Conservation (phyloP, 495 filamentous ascomycete species). For the Tuber microsphaerosporum region DNA sequence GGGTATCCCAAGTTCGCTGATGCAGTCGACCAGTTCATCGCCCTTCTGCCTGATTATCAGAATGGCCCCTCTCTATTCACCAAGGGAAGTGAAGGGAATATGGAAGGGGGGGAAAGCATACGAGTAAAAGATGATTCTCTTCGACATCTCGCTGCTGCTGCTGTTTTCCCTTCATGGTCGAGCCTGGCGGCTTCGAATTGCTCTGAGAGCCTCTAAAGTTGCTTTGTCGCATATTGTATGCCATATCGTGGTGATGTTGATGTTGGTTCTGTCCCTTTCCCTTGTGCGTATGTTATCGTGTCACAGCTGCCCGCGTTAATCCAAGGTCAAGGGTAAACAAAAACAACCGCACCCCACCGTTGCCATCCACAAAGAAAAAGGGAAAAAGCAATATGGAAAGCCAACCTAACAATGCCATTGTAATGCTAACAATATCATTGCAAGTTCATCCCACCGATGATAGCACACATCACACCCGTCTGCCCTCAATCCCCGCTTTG, state of each 20-base stretch:
- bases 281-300: background rate
- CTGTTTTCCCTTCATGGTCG: constrained; percentile 19
- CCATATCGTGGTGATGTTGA: constrained; percentile 14
- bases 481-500: constrained; percentile 14
- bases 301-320: background rate
- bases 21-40: constrained; percentile 88
- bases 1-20: constrained; percentile 86
- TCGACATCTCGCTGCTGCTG: constrained; percentile 20
- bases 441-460: background rate
- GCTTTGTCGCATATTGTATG: constrained; percentile 32
- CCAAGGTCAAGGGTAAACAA: constrained; percentile 17
- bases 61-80: background rate
- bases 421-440: constrained; percentile 17
- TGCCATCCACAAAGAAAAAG: constrained; percentile 12
- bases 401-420: constrained; percentile 12
- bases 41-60: constrained; percentile 46
- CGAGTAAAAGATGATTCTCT: constrained; percentile 33
- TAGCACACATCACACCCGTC: background rate
- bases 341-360: constrained; percentile 12
- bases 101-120: background rate
- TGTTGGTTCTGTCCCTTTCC: background rate
- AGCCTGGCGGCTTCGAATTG: constrained; percentile 30
- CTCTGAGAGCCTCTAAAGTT: constrained; percentile 33
- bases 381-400: background rate
- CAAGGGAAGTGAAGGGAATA: background rate